Evolutionary conservation across 805 yeast species (phyloP), one percentile per base, ranked within the genome.

Genomic region (Wickerhamiella shivajii): DNA sequence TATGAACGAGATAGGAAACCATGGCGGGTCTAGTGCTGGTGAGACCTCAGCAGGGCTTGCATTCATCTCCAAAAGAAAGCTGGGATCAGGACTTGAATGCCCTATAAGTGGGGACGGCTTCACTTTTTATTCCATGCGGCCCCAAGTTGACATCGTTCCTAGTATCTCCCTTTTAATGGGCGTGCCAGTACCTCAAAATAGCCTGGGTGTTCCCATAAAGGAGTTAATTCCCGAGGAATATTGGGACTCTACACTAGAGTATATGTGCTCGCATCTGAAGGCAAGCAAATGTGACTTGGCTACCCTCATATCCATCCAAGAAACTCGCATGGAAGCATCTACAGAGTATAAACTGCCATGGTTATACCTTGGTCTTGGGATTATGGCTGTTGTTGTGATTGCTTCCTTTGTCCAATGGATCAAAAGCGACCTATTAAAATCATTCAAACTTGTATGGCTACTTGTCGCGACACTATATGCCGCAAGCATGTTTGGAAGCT

Each of bases 1-100:
- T 3, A 85, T 85, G 96, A 84, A 84, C 49, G 92, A 84, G 33
- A 69, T 77, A 3, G 96, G 96, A 1, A 87, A 85, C 46, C 97
- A 90, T 52, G 99, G 99, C 6, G 99, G 97, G 1, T 80, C 96
- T 0, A 78, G 95, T 3, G 51, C 65, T 0, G 93, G 95, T 2
- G 99, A 90, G 53, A 87, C 96, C 0, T 77, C 84, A 11, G 77
- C 98, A 1, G 96, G 77, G 0, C 46, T 90, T 47, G 57, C 73
- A 1, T 64, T 87, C 27, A 57, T 78, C 0, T 76, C 95, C 0
- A 31, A 36, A 46, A 1, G 42, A 50, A 14, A 28, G 6, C 26
- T 29, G n/a, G 34, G 24, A 3, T 18, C 15, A 3, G 37, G 30
- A 2, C 37, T 38, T 18, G 25, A 57, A 5, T 18, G 44, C 4